Evolutionary conservation across 495 filamentous ascomycete species (phyloP).

Genomic region (Hypomontagnella monticulosa): DNA sequence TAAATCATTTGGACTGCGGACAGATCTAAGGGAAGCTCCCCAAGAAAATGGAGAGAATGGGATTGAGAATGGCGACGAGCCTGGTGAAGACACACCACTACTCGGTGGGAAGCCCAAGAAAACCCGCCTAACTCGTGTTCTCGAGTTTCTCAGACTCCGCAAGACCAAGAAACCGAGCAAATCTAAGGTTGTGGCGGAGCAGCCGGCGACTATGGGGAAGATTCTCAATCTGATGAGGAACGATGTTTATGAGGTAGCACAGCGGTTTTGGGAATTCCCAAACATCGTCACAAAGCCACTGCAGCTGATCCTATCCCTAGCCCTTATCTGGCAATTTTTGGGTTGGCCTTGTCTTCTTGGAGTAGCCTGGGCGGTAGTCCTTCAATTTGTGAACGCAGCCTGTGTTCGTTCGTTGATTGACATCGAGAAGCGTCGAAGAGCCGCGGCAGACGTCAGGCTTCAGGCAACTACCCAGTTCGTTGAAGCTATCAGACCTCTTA

Average conservation of each 20-base stretch:
- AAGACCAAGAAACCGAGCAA: constrained; percentile 10
- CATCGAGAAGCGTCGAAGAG: constrained; percentile 71
- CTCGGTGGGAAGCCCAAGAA: constrained; percentile 26
- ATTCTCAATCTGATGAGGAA: constrained; percentile 81
- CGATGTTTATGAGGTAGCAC: constrained; percentile 85
- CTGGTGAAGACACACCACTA: constrained; percentile 36
- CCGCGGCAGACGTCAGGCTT: constrained; percentile 74
- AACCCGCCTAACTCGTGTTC: constrained; percentile 30
- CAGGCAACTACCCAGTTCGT: constrained; percentile 82
- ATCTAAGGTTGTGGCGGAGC: constrained; percentile 42
- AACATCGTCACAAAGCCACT: constrained; percentile 73
- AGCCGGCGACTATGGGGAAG: constrained; percentile 80
- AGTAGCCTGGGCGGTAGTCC: constrained; percentile 68
- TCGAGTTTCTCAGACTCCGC: constrained; percentile 31
- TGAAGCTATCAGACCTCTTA: constrained; percentile 82
- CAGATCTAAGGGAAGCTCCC: constrained; percentile 24
- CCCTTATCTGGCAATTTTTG: constrained; percentile 77
- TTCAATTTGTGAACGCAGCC: constrained; percentile 70
- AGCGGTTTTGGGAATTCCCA: constrained; percentile 82
- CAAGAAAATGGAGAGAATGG: constrained; percentile 49
- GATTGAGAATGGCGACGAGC: constrained; percentile 42
- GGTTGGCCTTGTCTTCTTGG: constrained; percentile 83
- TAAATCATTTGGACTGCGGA: constrained; percentile 65
- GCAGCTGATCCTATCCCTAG: constrained; percentile 71
- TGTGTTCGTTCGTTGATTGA: constrained; percentile 68